Conservation (phyloP, 805 yeast species). For the Ogataea pignaliae region DNA sequence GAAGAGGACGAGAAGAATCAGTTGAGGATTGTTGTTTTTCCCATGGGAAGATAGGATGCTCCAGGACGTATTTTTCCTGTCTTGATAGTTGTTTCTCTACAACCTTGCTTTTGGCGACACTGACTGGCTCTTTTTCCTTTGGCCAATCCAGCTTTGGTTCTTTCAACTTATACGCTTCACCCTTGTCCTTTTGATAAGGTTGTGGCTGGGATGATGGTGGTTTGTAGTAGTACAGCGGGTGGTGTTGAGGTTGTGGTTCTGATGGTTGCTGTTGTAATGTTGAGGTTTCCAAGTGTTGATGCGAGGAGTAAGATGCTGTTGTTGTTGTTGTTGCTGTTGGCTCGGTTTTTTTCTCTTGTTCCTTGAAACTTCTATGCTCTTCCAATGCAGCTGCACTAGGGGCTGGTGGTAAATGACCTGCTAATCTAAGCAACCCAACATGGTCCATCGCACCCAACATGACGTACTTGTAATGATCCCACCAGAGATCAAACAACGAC, state of each 20-base stretch:
- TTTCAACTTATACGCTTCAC: conserved; percentile 30
- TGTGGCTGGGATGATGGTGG: conserved; percentile 24
- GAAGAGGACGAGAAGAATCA: background rate
- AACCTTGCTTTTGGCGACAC: background rate
- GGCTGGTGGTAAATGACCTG: conserved; percentile 21
- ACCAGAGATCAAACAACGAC: conserved; percentile 24
- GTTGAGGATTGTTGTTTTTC: conserved; percentile 12
- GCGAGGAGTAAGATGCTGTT: background rate
- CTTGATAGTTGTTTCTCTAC: background rate
- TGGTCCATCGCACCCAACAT: conserved; percentile 10
- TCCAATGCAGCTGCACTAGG: conserved; percentile 1
- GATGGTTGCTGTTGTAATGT: background rate
- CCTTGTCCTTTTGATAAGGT: conserved; percentile 17
- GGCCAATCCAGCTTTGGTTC: conserved; percentile 15
- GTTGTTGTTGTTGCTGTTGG: background rate
- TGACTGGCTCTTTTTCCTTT: background rate
- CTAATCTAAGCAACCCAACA: conserved; percentile 16
- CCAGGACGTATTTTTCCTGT: conserved; percentile 18
- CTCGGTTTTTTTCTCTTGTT: too few relatives aligned
- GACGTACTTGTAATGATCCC: conserved; percentile 18
- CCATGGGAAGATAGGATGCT: conserved; percentile 36
- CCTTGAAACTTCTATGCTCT: too few relatives aligned
- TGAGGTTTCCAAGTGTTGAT: background rate
- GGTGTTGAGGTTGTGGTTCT: conserved; percentile 1
- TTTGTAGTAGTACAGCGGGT: conserved; percentile 16